Evolutionary conservation across 371 early-diverging fungal genomes (phyloP).

Genomic region (Syncephalastrum sp.): DNA sequence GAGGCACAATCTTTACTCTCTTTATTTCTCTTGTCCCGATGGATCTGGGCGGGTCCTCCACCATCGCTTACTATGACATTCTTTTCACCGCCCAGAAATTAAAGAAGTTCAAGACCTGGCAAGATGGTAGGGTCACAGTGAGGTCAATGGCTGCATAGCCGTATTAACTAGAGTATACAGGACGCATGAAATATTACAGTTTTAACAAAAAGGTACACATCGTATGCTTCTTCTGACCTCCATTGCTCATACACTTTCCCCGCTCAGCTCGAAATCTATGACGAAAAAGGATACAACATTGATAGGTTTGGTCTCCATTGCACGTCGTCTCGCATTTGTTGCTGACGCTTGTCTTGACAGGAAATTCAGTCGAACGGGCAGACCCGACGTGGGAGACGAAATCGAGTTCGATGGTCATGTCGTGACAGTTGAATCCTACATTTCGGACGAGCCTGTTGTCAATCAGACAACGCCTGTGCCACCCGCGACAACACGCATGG

Average conservation of each 20-base stretch:
- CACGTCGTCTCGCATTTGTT: not conserved
- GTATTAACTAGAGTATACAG: slow-evolving; percentile 11
- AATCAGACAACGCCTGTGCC: not conserved
- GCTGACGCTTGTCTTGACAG: slow-evolving; percentile 16
- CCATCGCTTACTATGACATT: slow-evolving; percentile 23
- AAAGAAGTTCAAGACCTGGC: slow-evolving; percentile 66
- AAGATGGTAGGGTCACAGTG: slow-evolving; percentile 45
- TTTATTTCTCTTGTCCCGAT: not conserved
- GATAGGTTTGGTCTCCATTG: slow-evolving; percentile 26
- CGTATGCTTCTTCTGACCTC: too few relatives aligned
- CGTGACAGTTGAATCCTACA: slow-evolving; percentile 48
- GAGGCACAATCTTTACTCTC: too few relatives aligned
- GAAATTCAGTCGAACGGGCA: slow-evolving; percentile 41
- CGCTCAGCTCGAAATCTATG: slow-evolving; percentile 37
- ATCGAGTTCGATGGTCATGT: slow-evolving; percentile 63
- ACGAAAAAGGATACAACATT: slow-evolving; percentile 50
- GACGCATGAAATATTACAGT: slow-evolving; percentile 43
- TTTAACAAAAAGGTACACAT: slow-evolving; percentile 40
- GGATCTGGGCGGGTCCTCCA: slow-evolving; percentile 23
- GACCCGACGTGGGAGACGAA: slow-evolving; percentile 53
- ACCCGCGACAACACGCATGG: too few relatives aligned
- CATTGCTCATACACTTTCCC: too few relatives aligned
- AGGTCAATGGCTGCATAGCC: not conserved
- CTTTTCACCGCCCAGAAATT: slow-evolving; percentile 60
- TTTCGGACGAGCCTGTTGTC: slow-evolving; percentile 8